Conservation (phyloP, 768 basidiomycete species). For the Pleurotus tuber-regium region DNA sequence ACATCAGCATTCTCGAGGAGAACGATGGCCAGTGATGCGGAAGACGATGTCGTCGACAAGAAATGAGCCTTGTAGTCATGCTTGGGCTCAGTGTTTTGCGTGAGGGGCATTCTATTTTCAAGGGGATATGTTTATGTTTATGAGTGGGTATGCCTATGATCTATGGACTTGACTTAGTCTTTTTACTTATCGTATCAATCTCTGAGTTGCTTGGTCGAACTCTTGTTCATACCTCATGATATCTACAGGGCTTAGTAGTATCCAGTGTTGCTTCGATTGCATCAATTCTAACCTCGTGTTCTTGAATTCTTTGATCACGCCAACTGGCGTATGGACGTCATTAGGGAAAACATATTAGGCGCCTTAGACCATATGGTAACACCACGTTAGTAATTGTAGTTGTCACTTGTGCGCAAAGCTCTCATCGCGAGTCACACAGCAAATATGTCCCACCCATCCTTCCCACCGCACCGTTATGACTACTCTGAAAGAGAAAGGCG, state of each 20-base stretch:
- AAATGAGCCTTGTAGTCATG: slow-evolving; percentile 11
- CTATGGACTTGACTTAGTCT: slow-evolving; percentile 1
- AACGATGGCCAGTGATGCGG: slow-evolving; percentile 83
- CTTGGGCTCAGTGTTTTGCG: no score
- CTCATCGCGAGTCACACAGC: no score
- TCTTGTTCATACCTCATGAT: neutral
- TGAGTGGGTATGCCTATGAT: slow-evolving; percentile 1
- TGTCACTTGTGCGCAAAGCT: no score
- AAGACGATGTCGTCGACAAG: slow-evolving; percentile 61
- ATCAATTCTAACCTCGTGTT: no score
- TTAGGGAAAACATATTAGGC: no score
- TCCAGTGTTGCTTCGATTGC: no score
- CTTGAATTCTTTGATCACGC: no score
- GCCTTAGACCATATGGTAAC: no score
- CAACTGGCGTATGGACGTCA: no score
- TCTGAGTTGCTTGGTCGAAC: neutral
- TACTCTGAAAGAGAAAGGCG: neutral
- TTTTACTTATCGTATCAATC: neutral
- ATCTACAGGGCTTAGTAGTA: no score
- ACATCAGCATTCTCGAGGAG: slow-evolving; percentile 59
- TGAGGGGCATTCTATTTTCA: slow-evolving; percentile 1
- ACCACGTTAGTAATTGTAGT: neutral
- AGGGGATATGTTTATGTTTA: neutral
- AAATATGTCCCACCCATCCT: neutral
- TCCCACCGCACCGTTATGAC: neutral